Base-by-base conservation (phyloP, 2,329 filamentous ascomycete species). In the Colletotrichum costaricense region DNA sequence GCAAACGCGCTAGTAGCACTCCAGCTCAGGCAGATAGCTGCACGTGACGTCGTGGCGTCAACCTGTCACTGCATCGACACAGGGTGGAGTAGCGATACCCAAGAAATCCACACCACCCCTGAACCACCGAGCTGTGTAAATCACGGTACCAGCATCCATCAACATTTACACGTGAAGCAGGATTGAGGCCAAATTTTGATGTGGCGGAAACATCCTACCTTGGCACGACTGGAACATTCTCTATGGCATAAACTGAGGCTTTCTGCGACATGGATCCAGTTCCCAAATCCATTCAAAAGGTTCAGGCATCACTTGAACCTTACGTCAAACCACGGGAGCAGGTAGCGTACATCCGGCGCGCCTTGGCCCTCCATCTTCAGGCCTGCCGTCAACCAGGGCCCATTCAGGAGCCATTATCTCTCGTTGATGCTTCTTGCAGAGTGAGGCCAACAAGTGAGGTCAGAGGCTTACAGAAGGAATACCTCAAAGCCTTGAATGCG, bases 271-370 rank as follows among this genome's bases (percentile, higher is more conserved):
- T 79, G 77, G 77, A 76, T 16, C 75, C 79, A 74, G 67, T 82
- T 35, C 71, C 81, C 24, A 82, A 86, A 19, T 77, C 79, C 14
- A 69, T 85, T 16, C 78, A 82, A 60, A 80, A 80, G 42, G 79
- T 88, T 42, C 84, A 86, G 67, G 80, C 82, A 54, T 81, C 80
- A 22, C 83, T 93, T 26, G 81, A 84, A 42, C 86, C 88, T 5
- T 90, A 86, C 73, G 83, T 92, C 69, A 89, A 88, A 64, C 85
- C 88, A 33, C 86, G 89, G 30, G 89, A 91, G 70, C 88, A 92
- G 76, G 85, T 87, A 62, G 83, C 86, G 46, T 87, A 88, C 59
- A 88, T 92, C 69, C 85, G 89, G 74, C 88, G 87, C 63, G 82
- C 91, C 35, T 78, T 91, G 58, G 85, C 88, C 55, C 84, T 88